These are phyloP conservation scores for Tolypocladium sp. DNA, from an alignment of 2,329 filamentous ascomycete genomes.

Conservation along the genomic window DNA sequence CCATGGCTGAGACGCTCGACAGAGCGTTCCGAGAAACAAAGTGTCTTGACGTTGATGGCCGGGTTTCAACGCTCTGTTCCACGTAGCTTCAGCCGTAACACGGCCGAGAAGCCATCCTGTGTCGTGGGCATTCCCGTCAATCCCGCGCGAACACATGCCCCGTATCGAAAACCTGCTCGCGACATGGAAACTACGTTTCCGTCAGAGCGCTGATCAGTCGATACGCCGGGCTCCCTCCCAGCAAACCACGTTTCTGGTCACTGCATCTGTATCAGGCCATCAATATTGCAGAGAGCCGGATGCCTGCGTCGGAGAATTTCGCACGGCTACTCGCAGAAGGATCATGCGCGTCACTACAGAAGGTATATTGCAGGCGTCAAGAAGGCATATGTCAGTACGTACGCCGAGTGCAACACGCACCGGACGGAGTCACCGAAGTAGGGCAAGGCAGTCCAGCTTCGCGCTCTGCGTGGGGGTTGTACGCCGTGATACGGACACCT, in stretches of 20 bases:
- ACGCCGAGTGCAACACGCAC: background rate
- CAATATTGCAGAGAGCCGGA: background rate
- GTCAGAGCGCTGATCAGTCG: too few species aligned
- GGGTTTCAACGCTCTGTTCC: background rate
- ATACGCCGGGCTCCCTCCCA: background rate
- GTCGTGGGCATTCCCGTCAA: background rate
- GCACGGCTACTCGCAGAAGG: background rate
- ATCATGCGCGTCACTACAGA: background rate
- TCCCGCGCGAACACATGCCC: background rate
- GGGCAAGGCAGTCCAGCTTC: background rate
- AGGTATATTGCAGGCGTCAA: background rate
- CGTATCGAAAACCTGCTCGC: background rate
- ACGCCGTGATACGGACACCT: background rate
- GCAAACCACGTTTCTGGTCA: background rate
- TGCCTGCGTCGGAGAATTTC: background rate
- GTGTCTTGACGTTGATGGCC: background rate
- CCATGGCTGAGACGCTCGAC: background rate
- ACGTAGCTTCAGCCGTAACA: background rate
- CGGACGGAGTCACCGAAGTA: background rate
- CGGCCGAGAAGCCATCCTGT: too few species aligned
- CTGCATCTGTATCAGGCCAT: background rate
- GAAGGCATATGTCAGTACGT: background rate
- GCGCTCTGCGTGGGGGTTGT: background rate
- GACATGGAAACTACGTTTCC: background rate
- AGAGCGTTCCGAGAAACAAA: background rate